Base-by-base conservation (phyloP, 108 stramenopile species). In the Skeletonema costatum region DNA sequence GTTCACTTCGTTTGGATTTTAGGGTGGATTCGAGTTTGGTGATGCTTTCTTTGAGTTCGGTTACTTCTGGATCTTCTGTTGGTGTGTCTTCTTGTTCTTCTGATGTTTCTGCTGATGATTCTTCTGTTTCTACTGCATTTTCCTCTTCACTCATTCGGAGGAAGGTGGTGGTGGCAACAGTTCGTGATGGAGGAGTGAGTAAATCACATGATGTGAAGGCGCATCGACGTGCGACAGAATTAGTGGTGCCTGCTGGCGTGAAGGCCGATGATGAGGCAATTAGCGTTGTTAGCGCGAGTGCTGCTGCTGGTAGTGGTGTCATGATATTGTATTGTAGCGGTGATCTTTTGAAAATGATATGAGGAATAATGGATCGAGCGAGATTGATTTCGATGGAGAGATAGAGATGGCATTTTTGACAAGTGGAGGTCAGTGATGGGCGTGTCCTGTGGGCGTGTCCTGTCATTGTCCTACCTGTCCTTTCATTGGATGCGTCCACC, bases 41-140 rank as follows among this genome's bases (percentile, higher is more conserved):
- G 74, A 93, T 93, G 70, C 78, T 78, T 60, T 87, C 81, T 72
- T 91, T 90, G 16, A 89, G 66, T 62, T 70, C 85, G 29, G 50
- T 70, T 11, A 92, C 58, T 38, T 77, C 87, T n/a, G 84, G 79
- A 36, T 89, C 90, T 75, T 88, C 88, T 59, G 83, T 71, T 50
- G 14, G 38, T 21, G 39, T 75, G 11, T 80, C 63, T 68, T 78
- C 72, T 8, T 78, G 73, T 76, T 76, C 82, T 56, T 73, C 70
- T 21, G 39, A 33, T 25, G 25, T 25, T 0, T 25, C 25, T 50
- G 65, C 2, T 32, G 31, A 33, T 53, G 38, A 56, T n/a, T 44
- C 42, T 36, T 48, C 17, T 53, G 73, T 48, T 60, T 71, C 59
- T 25, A 71, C 60, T 17, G 60, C 62, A 25, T 32, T 53, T 72